These are phyloP conservation scores for Anthracocystis setariae DNA, from an alignment of 1,284 basidiomycete genomes.

Conservation along the genomic window DNA sequence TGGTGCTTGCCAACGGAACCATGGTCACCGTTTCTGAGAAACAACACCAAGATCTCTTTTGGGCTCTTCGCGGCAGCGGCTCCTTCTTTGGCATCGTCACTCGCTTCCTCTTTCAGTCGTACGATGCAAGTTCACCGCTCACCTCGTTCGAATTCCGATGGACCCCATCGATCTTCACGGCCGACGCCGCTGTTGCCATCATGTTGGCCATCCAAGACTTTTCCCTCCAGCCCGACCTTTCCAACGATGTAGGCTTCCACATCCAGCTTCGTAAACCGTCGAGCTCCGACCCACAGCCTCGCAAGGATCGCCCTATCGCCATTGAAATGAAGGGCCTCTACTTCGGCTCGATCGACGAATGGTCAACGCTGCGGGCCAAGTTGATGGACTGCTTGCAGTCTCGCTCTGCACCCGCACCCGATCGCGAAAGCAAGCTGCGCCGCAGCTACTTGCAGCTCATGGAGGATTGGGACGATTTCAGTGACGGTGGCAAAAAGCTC, in stretches of 20 bases:
- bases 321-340: constrained; percentile 54
- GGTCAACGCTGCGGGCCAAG: constrained; percentile 5
- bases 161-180: constrained; percentile 29
- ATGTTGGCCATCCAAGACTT: constrained; percentile 52
- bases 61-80: constrained; percentile 66
- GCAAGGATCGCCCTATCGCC: constrained; percentile 15
- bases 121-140: constrained; percentile 52
- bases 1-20: constrained; percentile 67
- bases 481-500: constrained; percentile 53
- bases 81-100: constrained; percentile 67
- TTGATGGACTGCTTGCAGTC: constrained; percentile 26
- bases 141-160: constrained; percentile 54
- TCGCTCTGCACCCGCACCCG: constrained; percentile 35
- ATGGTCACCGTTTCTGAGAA: constrained; percentile 48
- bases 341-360: constrained; percentile 29
- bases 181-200: constrained; percentile 23
- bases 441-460: constrained; percentile 49
- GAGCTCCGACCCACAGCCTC: constrained; percentile 18
- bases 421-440: constrained; percentile 8
- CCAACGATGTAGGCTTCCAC: constrained; percentile 53
- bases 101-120: constrained; percentile 49
- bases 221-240: constrained; percentile 18
- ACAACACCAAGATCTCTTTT: constrained; percentile 46
- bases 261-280: constrained; percentile 47
- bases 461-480: constrained; percentile 63